Evolutionary conservation across 2,329 filamentous ascomycete species (phyloP).

Genomic region (Hysterium pulicare): DNA sequence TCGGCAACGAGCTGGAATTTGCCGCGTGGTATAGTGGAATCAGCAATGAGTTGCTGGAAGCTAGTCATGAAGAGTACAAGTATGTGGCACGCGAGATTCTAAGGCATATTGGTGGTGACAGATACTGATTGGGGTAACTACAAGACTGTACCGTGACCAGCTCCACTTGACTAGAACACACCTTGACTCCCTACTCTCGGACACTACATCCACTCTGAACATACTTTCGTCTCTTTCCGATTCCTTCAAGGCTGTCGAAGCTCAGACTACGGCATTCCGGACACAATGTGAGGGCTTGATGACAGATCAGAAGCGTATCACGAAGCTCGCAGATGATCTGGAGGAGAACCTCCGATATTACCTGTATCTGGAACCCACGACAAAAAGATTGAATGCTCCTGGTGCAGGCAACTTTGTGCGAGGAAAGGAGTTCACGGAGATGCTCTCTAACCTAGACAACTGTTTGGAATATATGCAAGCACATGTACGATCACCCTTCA

Average conservation of each 20-base stretch:
- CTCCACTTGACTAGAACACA: slow-evolving; percentile 77
- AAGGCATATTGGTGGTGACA: background rate
- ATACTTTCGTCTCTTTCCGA: slow-evolving; percentile 75
- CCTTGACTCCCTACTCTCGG: slow-evolving; percentile 72
- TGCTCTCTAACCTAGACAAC: slow-evolving; percentile 80
- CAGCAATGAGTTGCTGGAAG: slow-evolving; percentile 68
- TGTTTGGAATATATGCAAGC: slow-evolving; percentile 90
- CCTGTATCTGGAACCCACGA: slow-evolving; percentile 86
- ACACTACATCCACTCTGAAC: slow-evolving; percentile 71
- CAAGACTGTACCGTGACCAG: slow-evolving; percentile 74
- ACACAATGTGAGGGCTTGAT: slow-evolving; percentile 87
- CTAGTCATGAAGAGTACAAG: slow-evolving; percentile 82
- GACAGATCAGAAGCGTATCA: slow-evolving; percentile 74
- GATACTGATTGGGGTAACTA: slow-evolving; percentile 1
- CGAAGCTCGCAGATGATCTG: slow-evolving; percentile 76
- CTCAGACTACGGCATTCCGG: slow-evolving; percentile 89
- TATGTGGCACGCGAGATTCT: slow-evolving; percentile 43
- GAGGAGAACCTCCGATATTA: slow-evolving; percentile 93
- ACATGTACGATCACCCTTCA: slow-evolving; percentile 59
- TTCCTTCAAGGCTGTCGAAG: slow-evolving; percentile 83
- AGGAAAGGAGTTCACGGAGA: slow-evolving; percentile 79
- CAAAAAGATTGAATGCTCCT: slow-evolving; percentile 84
- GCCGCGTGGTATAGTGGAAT: slow-evolving; percentile 57
- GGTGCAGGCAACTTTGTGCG: slow-evolving; percentile 84
- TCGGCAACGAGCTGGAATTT: slow-evolving; percentile 60